Percentiles rank a stretch among this genome's conserved stretches.
Conservation (phyloP, 108 stramenopile genomes). For the Mediolabrus comicus region DNA sequence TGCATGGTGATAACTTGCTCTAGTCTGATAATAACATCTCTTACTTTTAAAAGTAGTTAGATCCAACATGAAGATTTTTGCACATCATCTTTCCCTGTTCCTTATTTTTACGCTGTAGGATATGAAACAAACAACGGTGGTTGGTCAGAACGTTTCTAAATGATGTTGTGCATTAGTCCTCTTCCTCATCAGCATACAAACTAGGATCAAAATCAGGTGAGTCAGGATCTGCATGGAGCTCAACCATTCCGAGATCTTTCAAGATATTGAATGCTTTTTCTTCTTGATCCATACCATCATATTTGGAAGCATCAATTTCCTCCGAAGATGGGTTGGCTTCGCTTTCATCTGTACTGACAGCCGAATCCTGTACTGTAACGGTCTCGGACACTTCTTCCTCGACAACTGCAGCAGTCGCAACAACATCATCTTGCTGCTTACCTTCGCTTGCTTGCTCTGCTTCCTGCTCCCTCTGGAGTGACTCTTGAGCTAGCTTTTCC, state of each 20-base stretch:
- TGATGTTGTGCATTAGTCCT: slow-evolving; percentile 1
- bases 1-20: too few species aligned
- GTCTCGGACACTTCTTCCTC: slow-evolving; percentile 8
- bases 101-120: background rate
- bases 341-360: background rate
- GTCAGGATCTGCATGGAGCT: slow-evolving; percentile 29
- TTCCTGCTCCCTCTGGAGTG: slow-evolving; percentile 59
- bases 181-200: slow-evolving; percentile 15
- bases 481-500: slow-evolving; percentile 78
- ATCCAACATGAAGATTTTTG: background rate
- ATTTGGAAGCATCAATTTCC: slow-evolving; percentile 28
- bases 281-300: slow-evolving; percentile 48
- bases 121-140: background rate
- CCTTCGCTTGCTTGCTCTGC: slow-evolving; percentile 10
- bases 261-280: slow-evolving; percentile 61
- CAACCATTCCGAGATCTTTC: slow-evolving; percentile 38
- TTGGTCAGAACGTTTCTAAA: background rate
- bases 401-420: background rate
- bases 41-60: background rate
- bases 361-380: background rate
- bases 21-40: too few species aligned
- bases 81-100: background rate
- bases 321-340: slow-evolving; percentile 18
- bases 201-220: slow-evolving; percentile 22
- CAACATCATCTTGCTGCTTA: slow-evolving; percentile 13